phyloP scores from a whole-genome alignment of 768 basidiomycete genomes.

The Mrakia gelida region DNA sequence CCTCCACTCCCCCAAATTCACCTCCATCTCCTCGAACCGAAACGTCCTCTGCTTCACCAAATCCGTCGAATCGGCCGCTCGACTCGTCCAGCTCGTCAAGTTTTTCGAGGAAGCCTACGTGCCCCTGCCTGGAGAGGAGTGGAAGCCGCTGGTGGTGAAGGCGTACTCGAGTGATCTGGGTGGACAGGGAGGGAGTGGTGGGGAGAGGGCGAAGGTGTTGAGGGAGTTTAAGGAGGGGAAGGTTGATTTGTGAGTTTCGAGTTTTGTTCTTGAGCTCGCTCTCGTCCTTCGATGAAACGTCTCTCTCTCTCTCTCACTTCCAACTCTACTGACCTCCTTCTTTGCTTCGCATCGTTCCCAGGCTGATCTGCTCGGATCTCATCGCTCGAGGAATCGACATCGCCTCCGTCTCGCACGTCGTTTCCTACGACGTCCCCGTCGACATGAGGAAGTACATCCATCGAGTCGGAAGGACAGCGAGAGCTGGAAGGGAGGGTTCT shows the following conservation, averaged over 20 bases:
- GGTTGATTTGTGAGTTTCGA: slow-evolving; percentile 70
- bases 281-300: neutral
- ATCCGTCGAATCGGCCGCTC: slow-evolving; percentile 79
- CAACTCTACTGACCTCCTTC: neutral
- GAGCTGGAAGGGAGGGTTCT: slow-evolving; percentile 79
- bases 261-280: neutral
- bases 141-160: slow-evolving; percentile 48
- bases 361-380: slow-evolving; percentile 92
- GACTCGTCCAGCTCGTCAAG: slow-evolving; percentile 74
- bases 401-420: slow-evolving; percentile 82
- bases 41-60: slow-evolving; percentile 95
- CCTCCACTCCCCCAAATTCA: slow-evolving; percentile 51
- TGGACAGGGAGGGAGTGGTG: slow-evolving; percentile 37
- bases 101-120: slow-evolving; percentile 63
- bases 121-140: slow-evolving; percentile 34
- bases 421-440: slow-evolving; percentile 93
- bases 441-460: slow-evolving; percentile 99
- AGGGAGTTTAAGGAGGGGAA: slow-evolving; percentile 75
- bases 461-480: slow-evolving; percentile 90
- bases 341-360: slow-evolving; percentile 41
- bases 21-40: slow-evolving; percentile 48
- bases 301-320: neutral
- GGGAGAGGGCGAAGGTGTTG: slow-evolving; percentile 70
- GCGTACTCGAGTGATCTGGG: slow-evolving; percentile 86
- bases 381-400: slow-evolving; percentile 95